A percentile compares a stretch with the other conserved stretches of the same genome.
Conservation (phyloP, 2,329 filamentous ascomycete genomes). For the Ciborinia camelliae region DNA sequence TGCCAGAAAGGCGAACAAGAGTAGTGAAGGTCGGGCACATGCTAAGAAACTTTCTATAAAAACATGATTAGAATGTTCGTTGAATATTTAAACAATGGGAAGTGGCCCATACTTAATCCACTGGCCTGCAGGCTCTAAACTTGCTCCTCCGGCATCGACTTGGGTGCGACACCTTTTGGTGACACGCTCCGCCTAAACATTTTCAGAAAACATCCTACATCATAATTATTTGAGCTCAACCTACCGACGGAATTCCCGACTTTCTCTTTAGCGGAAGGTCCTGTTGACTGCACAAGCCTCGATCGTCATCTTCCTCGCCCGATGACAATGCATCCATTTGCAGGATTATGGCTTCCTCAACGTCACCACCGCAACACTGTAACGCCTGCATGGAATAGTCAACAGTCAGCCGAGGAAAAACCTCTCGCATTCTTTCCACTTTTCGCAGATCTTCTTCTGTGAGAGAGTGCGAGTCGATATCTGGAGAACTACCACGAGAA, state of each 20-base stretch:
- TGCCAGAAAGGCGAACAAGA: background rate
- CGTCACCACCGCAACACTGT: background rate
- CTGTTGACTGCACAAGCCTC: background rate
- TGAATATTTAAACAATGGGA: background rate
- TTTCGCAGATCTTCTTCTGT: conserved; percentile 2
- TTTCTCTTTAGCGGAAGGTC: background rate
- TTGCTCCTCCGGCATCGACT: background rate
- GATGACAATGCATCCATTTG: background rate
- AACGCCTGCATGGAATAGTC: background rate
- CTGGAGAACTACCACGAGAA: background rate
- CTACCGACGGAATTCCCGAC: background rate
- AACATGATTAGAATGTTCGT: background rate
- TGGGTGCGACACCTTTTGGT: background rate
- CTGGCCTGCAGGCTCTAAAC: background rate
- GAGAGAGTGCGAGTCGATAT: too few species aligned
- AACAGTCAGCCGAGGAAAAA: background rate
- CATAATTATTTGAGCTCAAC: background rate
- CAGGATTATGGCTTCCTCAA: background rate
- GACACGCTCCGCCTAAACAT: background rate
- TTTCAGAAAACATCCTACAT: background rate
- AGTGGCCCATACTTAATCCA: background rate
- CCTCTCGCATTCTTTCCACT: background rate
- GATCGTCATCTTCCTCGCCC: background rate
- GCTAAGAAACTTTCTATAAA: too few species aligned
- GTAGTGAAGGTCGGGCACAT: too few species aligned